Percentiles rank a stretch among this genome's conserved stretches.
Conservation (phyloP, 225 moss, liverwort and hornwort species). For the Polytrichum commune region DNA sequence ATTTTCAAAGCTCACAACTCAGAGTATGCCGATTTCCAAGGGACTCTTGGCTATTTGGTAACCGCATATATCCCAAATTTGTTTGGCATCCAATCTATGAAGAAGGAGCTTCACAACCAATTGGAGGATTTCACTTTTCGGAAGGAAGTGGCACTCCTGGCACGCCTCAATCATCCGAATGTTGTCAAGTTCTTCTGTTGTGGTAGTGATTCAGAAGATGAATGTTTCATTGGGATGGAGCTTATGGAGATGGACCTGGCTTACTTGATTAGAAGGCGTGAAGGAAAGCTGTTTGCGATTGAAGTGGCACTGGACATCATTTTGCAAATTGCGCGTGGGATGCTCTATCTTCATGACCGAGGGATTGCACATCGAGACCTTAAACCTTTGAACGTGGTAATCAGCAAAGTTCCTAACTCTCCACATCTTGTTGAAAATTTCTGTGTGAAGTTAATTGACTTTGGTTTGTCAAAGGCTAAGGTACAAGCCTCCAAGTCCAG, state of each 20-base stretch:
- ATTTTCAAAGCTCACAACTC: neutral
- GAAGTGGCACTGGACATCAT: conserved; percentile 2
- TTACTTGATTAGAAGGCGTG: neutral
- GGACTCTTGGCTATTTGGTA: no score
- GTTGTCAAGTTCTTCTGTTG: conserved; percentile 3
- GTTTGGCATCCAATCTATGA: conserved; percentile 1
- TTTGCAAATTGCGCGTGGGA: neutral
- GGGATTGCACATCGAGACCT: conserved; percentile 9
- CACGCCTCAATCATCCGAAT: neutral
- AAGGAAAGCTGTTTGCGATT: neutral
- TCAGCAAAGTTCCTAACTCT: neutral
- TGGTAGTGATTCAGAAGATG: neutral
- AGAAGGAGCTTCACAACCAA: neutral
- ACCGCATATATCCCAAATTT: neutral
- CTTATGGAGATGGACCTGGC: neutral
- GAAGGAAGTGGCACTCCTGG: neutral
- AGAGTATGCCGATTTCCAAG: no score
- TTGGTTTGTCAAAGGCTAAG: conserved; percentile 2
- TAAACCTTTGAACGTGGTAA: conserved; percentile 1
- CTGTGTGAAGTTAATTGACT: conserved; percentile 2
- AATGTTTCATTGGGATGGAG: conserved; percentile 9
- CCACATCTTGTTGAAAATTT: neutral
- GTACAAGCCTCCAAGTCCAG: neutral
- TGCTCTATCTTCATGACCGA: neutral
- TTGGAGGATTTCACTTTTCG: neutral